Evolutionary conservation across 441 rosid species (phyloP).

Genomic region (Pelargonium myrrhifolium): DNA sequence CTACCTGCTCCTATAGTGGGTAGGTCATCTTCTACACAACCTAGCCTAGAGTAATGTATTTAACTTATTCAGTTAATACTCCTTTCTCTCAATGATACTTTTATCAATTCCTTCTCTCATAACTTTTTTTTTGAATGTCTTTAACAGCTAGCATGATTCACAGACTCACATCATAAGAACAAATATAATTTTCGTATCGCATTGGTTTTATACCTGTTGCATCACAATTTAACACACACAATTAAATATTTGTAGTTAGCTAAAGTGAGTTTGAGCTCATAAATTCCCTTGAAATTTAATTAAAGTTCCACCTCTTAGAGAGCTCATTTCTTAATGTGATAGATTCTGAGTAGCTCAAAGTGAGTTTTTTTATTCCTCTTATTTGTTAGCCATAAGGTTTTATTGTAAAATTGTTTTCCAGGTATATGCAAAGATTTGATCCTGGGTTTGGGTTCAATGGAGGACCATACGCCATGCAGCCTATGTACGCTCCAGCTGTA

Average conservation of each 20-base stretch:
- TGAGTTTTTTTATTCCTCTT: not conserved
- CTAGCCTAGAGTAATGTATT: not conserved
- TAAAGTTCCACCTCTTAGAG: not conserved
- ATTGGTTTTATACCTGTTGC: not conserved
- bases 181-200: not conserved
- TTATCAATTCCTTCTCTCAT: not conserved
- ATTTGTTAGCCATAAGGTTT: not conserved
- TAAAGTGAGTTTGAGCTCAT: not conserved
- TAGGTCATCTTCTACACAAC: not conserved
- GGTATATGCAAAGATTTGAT: constrained; percentile 77
- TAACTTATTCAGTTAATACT: not conserved
- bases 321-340: not conserved
- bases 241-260: not conserved
- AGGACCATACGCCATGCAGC: constrained; percentile 59
- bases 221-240: not conserved
- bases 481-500: constrained; percentile 62
- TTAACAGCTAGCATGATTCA: not conserved
- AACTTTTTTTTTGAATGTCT: not conserved
- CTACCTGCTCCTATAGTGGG: not conserved
- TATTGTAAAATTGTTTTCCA: constrained; percentile 18
- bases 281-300: too few species aligned
- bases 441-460: constrained; percentile 69
- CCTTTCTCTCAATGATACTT: not conserved
- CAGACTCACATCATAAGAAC: not conserved
- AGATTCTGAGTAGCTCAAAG: not conserved